Evolutionary conservation across 1,284 basidiomycete species (phyloP).

Genomic region (Austroboletus novae-zelandiae): DNA sequence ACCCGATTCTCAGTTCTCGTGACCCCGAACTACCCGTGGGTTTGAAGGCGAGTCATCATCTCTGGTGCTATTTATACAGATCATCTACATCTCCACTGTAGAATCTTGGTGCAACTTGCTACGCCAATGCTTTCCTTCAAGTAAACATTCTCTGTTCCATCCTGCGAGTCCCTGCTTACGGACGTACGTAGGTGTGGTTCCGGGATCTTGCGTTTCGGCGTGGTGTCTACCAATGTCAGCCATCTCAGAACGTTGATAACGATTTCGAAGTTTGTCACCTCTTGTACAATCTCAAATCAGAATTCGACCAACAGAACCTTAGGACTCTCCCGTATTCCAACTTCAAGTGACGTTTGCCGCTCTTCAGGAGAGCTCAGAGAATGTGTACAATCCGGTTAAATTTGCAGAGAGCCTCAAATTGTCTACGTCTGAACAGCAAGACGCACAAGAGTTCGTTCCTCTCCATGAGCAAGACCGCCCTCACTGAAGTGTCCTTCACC

Average conservation of each 20-base stretch:
- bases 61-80: neutral
- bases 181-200: slow-evolving; percentile 51
- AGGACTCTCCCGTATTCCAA: slow-evolving; percentile 74
- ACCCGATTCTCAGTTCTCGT: slow-evolving; percentile 51
- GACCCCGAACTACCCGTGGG: slow-evolving; percentile 70
- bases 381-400: slow-evolving; percentile 76
- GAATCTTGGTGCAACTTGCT: slow-evolving; percentile 93
- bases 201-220: slow-evolving; percentile 59
- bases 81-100: slow-evolving; percentile 28
- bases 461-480: neutral
- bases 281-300: neutral
- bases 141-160: slow-evolving; percentile 35
- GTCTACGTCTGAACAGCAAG: slow-evolving; percentile 83
- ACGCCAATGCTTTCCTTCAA: slow-evolving; percentile 90
- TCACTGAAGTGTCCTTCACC: slow-evolving; percentile 19
- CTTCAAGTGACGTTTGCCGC: slow-evolving; percentile 79
- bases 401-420: slow-evolving; percentile 82
- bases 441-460: slow-evolving; percentile 82
- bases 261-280: slow-evolving; percentile 49
- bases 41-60: slow-evolving; percentile 53
- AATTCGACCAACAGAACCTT: slow-evolving; percentile 7
- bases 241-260: slow-evolving; percentile 43
- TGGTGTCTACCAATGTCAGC: slow-evolving; percentile 52
- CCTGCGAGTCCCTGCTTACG: slow-evolving; percentile 2
- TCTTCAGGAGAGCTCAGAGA: slow-evolving; percentile 68